Percentiles rank a stretch among this genome's conserved stretches.
Evolutionary conservation across 129 eudicot genomes (phyloP).

Genomic region (Lactuca saligna): DNA sequence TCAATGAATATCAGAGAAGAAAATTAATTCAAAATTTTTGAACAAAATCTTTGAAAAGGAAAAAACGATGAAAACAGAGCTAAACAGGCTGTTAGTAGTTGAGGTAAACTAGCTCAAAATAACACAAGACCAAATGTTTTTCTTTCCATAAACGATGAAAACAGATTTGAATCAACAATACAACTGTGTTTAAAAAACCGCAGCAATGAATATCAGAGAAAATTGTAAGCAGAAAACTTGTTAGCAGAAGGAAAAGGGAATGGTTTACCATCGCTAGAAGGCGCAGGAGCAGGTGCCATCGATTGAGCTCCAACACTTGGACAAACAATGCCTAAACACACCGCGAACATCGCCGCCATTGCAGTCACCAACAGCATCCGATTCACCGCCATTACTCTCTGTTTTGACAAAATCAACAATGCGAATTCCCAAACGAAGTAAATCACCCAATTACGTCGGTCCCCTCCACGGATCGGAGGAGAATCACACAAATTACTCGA

Average conservation of each 20-base stretch:
- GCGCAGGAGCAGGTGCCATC: constrained; percentile 43
- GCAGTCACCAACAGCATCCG: constrained; percentile 21
- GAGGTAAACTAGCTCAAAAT: constrained; percentile 1
- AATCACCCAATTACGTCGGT: neutral
- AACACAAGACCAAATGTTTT: neutral
- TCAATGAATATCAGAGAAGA: neutral
- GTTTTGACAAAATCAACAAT: neutral
- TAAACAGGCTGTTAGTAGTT: neutral
- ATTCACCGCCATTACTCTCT: constrained; percentile 22
- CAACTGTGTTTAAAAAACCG: neutral
- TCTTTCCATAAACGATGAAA: neutral
- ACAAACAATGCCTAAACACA: constrained; percentile 27
- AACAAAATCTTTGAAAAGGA: neutral
- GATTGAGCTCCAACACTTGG: constrained; percentile 42
- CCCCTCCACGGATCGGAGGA: neutral
- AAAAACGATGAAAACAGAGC: neutral
- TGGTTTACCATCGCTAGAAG: constrained; percentile 55
- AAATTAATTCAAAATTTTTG: too few species aligned
- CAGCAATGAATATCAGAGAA: neutral
- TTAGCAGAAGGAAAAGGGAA: neutral
- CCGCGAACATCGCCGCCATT: constrained; percentile 26
- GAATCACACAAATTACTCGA: constrained; percentile 2
- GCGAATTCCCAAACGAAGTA: neutral
- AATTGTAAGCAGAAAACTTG: neutral
- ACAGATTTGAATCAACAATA: neutral